Evolutionary conservation across 108 stramenopile species (phyloP).

Genomic region (Cylindrotheca fusiformis): DNA sequence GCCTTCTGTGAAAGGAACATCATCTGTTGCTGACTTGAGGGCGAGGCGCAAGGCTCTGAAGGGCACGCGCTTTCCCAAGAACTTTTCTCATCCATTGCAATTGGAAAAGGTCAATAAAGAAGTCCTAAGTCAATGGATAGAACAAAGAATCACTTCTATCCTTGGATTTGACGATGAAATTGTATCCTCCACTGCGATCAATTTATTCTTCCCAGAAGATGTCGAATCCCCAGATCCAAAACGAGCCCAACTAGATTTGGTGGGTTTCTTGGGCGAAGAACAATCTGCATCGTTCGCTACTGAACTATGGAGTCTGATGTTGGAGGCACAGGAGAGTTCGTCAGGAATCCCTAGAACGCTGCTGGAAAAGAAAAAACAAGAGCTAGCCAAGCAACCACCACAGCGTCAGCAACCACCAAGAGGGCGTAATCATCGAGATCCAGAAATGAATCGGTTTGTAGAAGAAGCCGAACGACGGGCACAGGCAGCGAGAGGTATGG

Average conservation of each 20-base stretch:
- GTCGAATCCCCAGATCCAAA: slow-evolving; percentile 56
- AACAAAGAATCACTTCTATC: slow-evolving; percentile 53
- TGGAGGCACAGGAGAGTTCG: slow-evolving; percentile 65
- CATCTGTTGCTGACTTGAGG: slow-evolving; percentile 62
- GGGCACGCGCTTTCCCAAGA: slow-evolving; percentile 68
- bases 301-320: slow-evolving; percentile 77
- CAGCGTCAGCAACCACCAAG: slow-evolving; percentile 12
- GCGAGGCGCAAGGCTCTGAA: slow-evolving; percentile 70
- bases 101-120: slow-evolving; percentile 62
- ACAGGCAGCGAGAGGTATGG: slow-evolving; percentile 36
- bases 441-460: slow-evolving; percentile 48
- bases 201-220: slow-evolving; percentile 70
- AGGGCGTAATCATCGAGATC: slow-evolving; percentile 9
- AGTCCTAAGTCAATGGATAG: slow-evolving; percentile 81
- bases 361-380: slow-evolving; percentile 84
- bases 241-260: slow-evolving; percentile 76
- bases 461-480: slow-evolving; percentile 55
- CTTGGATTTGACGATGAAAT: slow-evolving; percentile 91
- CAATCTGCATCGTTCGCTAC: slow-evolving; percentile 67
- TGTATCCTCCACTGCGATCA: slow-evolving; percentile 69
- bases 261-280: slow-evolving; percentile 75
- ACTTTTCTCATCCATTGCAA: slow-evolving; percentile 53
- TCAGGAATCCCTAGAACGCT: slow-evolving; percentile 70
- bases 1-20: slow-evolving; percentile 86
- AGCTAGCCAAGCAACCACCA: slow-evolving; percentile 41